phyloP scores from a whole-genome alignment of 768 basidiomycete genomes.

The Suillus variegatus region DNA sequence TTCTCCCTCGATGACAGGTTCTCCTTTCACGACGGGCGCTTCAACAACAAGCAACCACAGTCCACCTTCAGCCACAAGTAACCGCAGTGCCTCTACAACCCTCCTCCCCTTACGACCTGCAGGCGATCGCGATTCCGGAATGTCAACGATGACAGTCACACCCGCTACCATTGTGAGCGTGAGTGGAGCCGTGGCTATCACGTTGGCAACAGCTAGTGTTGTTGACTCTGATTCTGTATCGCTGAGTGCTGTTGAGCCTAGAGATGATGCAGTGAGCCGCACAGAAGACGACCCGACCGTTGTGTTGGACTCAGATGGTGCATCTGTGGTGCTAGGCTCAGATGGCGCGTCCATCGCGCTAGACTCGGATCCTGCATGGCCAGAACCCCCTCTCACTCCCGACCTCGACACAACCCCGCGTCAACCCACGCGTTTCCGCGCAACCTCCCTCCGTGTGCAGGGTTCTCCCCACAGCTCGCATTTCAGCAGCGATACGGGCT shows the following conservation, averaged over 20 bases:
- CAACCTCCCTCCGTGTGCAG: conserved; percentile 28
- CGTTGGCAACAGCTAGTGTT: conserved; percentile 51
- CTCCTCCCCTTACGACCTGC: conserved; percentile 17
- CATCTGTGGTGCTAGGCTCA: background rate
- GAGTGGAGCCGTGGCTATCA: conserved; percentile 47
- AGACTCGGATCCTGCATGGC: conserved; percentile 9
- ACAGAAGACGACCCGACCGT: background rate
- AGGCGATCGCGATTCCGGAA: conserved; percentile 31
- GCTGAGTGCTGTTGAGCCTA: background rate
- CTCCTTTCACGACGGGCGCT: background rate
- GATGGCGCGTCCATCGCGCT: background rate
- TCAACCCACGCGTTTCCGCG: conserved; percentile 29
- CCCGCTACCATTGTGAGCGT: conserved; percentile 46
- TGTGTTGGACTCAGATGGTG: background rate
- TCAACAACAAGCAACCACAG: background rate
- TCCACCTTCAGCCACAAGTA: background rate
- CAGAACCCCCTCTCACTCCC: conserved; percentile 29
- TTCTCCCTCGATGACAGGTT: conserved; percentile 17
- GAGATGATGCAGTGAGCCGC: background rate
- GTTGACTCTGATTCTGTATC: conserved; percentile 36
- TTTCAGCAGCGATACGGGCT: conserved; percentile 42
- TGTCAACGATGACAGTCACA: conserved; percentile 47
- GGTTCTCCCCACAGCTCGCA: conserved; percentile 53
- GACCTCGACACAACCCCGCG: conserved; percentile 26
- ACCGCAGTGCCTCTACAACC: conserved; percentile 19